Percentiles rank a stretch among this genome's conserved stretches.
phyloP scores from a whole-genome alignment of 2,329 filamentous ascomycete species.

The Neodidymelliopsis sp. region DNA sequence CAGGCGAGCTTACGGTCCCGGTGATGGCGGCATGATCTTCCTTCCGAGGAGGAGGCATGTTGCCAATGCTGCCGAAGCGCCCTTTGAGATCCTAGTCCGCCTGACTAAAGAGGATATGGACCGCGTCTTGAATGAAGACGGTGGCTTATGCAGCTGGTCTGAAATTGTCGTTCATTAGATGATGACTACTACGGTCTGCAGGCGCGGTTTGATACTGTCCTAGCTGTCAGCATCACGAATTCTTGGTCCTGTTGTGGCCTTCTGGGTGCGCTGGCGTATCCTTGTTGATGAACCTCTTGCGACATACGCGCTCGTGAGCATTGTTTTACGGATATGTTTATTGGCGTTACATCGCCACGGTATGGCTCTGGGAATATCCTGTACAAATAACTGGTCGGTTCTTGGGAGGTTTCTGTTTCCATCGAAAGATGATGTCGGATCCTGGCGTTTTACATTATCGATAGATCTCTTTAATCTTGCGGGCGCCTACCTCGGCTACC shows the following conservation, averaged over 20 bases:
- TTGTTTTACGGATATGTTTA: slow-evolving; percentile 28
- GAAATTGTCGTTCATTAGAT: slow-evolving; percentile 36
- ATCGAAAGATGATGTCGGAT: slow-evolving; percentile 15
- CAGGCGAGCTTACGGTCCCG: slow-evolving; percentile 37
- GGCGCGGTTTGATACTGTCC: slow-evolving; percentile 7
- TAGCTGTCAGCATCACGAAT: slow-evolving; percentile 5
- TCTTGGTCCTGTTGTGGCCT: slow-evolving; percentile 14
- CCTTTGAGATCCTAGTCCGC: slow-evolving; percentile 45
- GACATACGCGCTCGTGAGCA: slow-evolving; percentile 18
- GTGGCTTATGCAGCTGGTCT: slow-evolving; percentile 39
- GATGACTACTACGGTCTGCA: background rate
- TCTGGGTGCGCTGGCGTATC: slow-evolving; percentile 23
- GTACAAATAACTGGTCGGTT: slow-evolving; percentile 38
- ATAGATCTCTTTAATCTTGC: slow-evolving; percentile 9
- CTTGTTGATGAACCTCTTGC: slow-evolving; percentile 21
- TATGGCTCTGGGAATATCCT: slow-evolving; percentile 44
- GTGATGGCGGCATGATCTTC: slow-evolving; percentile 47
- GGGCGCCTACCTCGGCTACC: slow-evolving; percentile 11
- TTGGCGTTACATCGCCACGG: slow-evolving; percentile 26
- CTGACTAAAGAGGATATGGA: slow-evolving; percentile 46
- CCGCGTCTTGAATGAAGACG: slow-evolving; percentile 36
- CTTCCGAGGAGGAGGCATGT: slow-evolving; percentile 38
- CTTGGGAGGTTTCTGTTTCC: slow-evolving; percentile 16
- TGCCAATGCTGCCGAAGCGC: slow-evolving; percentile 35
- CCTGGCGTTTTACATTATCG: slow-evolving; percentile 13